Conservation (phyloP, 2,329 filamentous ascomycete species). For the Venturia carpophila region DNA sequence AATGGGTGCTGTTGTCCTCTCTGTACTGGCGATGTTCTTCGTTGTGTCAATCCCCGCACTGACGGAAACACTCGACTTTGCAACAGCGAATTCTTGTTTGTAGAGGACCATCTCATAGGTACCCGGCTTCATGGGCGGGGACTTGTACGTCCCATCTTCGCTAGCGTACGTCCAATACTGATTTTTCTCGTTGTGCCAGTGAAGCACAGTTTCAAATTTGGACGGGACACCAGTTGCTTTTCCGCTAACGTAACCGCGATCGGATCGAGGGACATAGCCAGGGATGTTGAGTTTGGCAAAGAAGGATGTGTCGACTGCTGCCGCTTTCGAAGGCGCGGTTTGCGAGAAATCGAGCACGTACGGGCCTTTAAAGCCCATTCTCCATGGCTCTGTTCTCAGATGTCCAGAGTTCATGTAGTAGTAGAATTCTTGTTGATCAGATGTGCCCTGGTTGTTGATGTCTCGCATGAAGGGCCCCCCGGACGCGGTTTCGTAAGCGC, state of each 20-base stretch:
- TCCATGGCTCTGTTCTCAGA: slow-evolving; percentile 52
- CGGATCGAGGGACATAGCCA: slow-evolving; percentile 49
- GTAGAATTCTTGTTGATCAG: slow-evolving; percentile 50
- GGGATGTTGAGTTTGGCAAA: slow-evolving; percentile 51
- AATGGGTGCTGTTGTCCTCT: slow-evolving; percentile 44
- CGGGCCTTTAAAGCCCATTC: slow-evolving; percentile 58
- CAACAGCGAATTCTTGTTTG: slow-evolving; percentile 51
- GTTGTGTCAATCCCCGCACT: slow-evolving; percentile 42
- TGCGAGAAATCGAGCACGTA: slow-evolving; percentile 54
- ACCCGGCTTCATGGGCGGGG: slow-evolving; percentile 58
- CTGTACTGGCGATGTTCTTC: slow-evolving; percentile 44
- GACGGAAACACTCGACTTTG: slow-evolving; percentile 39
- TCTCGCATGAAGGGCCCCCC: slow-evolving; percentile 57
- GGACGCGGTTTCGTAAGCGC: slow-evolving; percentile 53
- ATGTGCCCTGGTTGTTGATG: slow-evolving; percentile 58
- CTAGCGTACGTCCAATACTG: slow-evolving; percentile 59
- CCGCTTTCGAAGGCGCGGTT: slow-evolving; percentile 39
- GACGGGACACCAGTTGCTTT: slow-evolving; percentile 51
- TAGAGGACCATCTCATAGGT: slow-evolving; percentile 63
- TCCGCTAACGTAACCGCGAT: slow-evolving; percentile 53
- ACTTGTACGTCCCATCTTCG: slow-evolving; percentile 51
- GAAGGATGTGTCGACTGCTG: slow-evolving; percentile 50
- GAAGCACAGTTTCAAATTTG: slow-evolving; percentile 50
- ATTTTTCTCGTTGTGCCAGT: slow-evolving; percentile 55
- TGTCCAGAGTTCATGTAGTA: slow-evolving; percentile 64